Conservation (phyloP, 352 stramenopile genomes). For the Phytophthora sp. region DNA sequence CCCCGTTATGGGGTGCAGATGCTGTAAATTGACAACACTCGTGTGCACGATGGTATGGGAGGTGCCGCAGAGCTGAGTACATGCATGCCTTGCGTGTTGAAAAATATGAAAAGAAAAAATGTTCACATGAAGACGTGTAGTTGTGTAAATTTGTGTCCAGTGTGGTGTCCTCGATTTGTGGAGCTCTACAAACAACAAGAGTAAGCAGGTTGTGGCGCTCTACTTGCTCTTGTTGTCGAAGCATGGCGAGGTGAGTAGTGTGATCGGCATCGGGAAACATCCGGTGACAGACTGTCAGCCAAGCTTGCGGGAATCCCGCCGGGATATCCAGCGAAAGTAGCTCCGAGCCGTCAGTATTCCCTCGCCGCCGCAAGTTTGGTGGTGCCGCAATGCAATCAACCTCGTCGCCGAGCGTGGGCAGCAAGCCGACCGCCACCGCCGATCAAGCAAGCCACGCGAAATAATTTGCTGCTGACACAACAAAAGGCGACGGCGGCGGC, state of each 20-base stretch:
- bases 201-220: no score
- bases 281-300: no score
- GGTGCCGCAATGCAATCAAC: neutral
- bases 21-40: neutral
- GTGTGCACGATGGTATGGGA: neutral
- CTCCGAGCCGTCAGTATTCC: constrained; percentile 4
- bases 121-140: no score
- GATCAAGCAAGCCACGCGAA: constrained; percentile 14
- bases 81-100: constrained; percentile 19
- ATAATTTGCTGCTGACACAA: constrained; percentile 34
- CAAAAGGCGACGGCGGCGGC: constrained; percentile 15
- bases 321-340: no score
- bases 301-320: no score
- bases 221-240: no score
- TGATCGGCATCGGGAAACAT: no score
- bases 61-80: constrained; percentile 21
- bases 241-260: no score
- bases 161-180: no score
- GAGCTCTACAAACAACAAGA: no score
- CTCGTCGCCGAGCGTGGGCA: neutral
- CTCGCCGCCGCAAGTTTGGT: neutral
- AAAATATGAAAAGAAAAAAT: constrained; percentile 30
- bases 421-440: neutral
- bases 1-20: no score
- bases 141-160: no score